A percentile compares a stretch with the other conserved stretches of the same genome.
These are phyloP conservation scores for Conticribra weissflogii DNA, from an alignment of 108 stramenopile species.

Conservation along the genomic window DNA sequence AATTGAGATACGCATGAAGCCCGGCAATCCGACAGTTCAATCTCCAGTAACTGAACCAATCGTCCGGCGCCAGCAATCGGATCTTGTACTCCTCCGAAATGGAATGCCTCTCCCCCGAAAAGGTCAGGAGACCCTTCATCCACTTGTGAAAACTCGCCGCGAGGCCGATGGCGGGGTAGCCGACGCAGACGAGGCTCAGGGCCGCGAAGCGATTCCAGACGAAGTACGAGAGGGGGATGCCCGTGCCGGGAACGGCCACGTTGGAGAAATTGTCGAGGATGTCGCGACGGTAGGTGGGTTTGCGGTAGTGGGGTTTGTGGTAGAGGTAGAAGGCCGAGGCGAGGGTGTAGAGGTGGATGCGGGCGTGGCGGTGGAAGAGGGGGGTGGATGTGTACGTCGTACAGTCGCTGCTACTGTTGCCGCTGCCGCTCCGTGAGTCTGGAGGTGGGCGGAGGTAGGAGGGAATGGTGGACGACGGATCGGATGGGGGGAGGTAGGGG, in stretches of 20 bases:
- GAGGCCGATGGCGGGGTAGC: constrained; percentile 78
- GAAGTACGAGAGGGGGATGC: constrained; percentile 82
- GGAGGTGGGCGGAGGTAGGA: constrained; percentile 34
- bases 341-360: constrained; percentile 90
- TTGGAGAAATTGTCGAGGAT: constrained; percentile 93
- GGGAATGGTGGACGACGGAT: constrained; percentile 32
- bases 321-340: constrained; percentile 91
- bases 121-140: too few species aligned
- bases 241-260: constrained; percentile 98
- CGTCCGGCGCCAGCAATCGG: constrained; percentile 89
- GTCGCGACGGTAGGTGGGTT: constrained; percentile 84
- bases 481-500: constrained; percentile 40
- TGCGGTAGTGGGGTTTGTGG: constrained; percentile 94
- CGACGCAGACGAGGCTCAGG: constrained; percentile 67
- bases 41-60: constrained; percentile 98
- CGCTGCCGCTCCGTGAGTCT: constrained; percentile 13
- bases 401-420: constrained; percentile 14
- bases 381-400: constrained; percentile 13
- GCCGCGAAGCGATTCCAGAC: constrained; percentile 51
- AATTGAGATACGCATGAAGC: constrained; percentile 89
- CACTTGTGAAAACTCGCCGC: constrained; percentile 70
- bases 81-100: constrained; percentile 75
- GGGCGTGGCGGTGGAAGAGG: constrained; percentile 79
- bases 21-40: constrained; percentile 94
- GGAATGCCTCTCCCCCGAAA: constrained; percentile 43